Evolutionary conservation across 192 early-diverging fungal species (phyloP).

Genomic region (Linnemannia zychae): DNA sequence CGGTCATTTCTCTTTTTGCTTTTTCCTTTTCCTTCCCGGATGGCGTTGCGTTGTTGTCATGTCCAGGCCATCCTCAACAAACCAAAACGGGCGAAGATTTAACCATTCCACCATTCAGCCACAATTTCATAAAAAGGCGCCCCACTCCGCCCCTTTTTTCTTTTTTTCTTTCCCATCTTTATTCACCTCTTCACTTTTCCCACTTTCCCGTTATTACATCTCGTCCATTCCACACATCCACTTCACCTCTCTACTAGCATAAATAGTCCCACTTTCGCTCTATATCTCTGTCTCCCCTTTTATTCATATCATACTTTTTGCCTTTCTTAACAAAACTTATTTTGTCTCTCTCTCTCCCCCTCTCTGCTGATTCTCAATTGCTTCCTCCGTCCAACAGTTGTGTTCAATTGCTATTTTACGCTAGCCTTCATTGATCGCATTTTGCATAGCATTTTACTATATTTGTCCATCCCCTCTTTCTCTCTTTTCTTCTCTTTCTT

Average conservation of each 20-base stretch:
- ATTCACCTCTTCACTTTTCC: background rate
- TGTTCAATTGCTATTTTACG: too few species aligned
- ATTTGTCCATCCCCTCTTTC: background rate
- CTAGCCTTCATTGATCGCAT: slow-evolving; percentile 55
- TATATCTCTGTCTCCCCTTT: too few species aligned
- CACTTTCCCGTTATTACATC: too few species aligned
- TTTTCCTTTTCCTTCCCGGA: background rate
- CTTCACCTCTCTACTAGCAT: background rate
- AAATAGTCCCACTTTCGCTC: too few species aligned
- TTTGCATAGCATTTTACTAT: slow-evolving; percentile 36
- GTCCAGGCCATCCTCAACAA: background rate
- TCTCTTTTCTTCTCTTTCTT: background rate
- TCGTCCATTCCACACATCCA: background rate
- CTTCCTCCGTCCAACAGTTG: slow-evolving; percentile 20
- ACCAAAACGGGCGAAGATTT: background rate
- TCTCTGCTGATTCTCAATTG: too few species aligned
- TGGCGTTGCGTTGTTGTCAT: background rate
- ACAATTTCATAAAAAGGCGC: background rate
- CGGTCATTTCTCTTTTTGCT: background rate
- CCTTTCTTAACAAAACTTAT: too few species aligned
- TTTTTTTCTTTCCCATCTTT: background rate
- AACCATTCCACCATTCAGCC: background rate
- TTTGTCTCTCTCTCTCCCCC: too few species aligned
- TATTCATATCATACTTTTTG: too few species aligned
- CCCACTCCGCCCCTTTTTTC: background rate